Evolutionary conservation across 106 monocot species (phyloP).

Genomic region (Iris macrosiphon): DNA sequence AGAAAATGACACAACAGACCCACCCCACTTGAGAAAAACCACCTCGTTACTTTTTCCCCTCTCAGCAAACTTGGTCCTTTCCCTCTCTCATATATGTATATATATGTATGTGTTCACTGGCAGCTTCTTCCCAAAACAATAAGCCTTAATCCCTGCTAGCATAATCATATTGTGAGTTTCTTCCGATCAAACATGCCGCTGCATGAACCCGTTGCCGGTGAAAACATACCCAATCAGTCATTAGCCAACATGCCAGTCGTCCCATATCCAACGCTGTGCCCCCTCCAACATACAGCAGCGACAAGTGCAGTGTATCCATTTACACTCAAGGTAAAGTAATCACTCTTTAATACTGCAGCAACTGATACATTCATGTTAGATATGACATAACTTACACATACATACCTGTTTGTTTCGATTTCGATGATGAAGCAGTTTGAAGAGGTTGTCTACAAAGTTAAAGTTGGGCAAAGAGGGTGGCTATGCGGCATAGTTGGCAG

Average conservation of each 20-base stretch:
- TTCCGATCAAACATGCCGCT: slow-evolving; percentile 1
- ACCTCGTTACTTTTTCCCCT: no score
- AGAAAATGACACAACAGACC: no score
- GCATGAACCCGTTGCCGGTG: background rate
- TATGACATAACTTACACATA: background rate
- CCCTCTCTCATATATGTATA: no score
- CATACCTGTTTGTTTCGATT: background rate
- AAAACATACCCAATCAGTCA: background rate
- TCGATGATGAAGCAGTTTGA: slow-evolving; percentile 55
- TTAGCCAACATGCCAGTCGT: background rate
- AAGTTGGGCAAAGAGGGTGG: slow-evolving; percentile 8
- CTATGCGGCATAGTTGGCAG: background rate
- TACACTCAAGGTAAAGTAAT: background rate
- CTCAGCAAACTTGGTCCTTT: no score
- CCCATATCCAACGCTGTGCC: background rate
- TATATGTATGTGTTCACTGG: no score
- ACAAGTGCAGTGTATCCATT: background rate
- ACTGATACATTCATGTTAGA: background rate
- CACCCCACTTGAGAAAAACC: no score
- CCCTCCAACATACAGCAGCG: no score
- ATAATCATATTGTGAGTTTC: background rate
- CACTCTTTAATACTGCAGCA: background rate
- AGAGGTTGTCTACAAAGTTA: slow-evolving; percentile 65
- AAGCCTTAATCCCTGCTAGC: no score
- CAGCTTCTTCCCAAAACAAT: no score